phyloP scores from a whole-genome alignment of 306 rosid genomes.

The Mimosa bimucronata region DNA sequence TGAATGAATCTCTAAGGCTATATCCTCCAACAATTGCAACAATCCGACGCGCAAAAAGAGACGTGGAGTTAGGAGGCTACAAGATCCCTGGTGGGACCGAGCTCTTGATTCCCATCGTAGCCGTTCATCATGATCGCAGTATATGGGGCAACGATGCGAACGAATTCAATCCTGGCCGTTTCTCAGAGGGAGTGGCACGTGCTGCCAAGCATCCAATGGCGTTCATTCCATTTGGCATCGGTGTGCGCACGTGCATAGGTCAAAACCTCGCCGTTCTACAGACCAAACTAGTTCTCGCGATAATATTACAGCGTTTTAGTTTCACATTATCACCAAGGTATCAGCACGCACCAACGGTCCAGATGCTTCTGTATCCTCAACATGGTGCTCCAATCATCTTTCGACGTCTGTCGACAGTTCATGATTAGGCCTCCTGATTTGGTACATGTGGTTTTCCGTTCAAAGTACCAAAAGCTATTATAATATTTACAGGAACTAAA shows the following conservation, averaged over 20 bases:
- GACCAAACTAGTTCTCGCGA: conserved; percentile 70
- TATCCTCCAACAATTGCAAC: conserved; percentile 86
- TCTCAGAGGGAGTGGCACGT: conserved; percentile 65
- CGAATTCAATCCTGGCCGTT: conserved; percentile 89
- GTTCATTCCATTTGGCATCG: conserved; percentile 86
- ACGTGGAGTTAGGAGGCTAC: conserved; percentile 71
- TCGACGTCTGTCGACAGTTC: conserved; percentile 42
- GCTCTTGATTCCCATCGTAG: conserved; percentile 84
- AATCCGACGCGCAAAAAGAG: conserved; percentile 68
- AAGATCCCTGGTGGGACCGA: conserved; percentile 85
- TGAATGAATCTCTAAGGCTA: conserved; percentile 77
- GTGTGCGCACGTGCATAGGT: conserved; percentile 84
- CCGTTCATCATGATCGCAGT: conserved; percentile 79
- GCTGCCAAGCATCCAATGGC: conserved; percentile 78
- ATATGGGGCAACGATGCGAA: conserved; percentile 85
- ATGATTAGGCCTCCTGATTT: not conserved
- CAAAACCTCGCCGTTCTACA: conserved; percentile 84
- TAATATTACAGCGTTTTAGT: conserved; percentile 83
- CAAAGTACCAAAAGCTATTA: not conserved
- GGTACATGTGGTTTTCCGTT: not conserved
- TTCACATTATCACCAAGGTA: conserved; percentile 82
- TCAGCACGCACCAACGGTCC: conserved; percentile 93
- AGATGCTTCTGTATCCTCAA: conserved; percentile 92
- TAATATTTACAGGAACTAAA: no score
- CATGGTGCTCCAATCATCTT: conserved; percentile 87